Conservation (phyloP, 176 grass and related monocot species). For the Ensete glaucum region DNA sequence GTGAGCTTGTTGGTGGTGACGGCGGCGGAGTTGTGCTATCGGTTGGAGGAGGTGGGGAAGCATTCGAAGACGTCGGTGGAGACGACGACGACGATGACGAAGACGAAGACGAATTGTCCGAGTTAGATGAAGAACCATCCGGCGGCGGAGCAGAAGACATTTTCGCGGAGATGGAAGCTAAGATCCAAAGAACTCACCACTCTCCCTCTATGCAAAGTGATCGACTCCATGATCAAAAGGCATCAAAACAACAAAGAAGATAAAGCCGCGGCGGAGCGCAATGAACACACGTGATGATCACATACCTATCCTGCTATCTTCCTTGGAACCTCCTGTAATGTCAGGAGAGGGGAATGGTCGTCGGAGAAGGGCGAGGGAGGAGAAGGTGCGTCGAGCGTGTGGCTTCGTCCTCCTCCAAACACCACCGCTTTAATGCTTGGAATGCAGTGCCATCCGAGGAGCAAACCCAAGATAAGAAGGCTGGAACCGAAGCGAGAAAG, state of each 20-base stretch:
- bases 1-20: not conserved
- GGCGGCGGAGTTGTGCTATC: not conserved
- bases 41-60: conserved; percentile 11
- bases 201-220: conserved; percentile 1
- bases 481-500: not conserved
- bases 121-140: not conserved
- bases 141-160: not conserved
- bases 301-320: not conserved
- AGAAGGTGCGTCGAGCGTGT: not conserved
- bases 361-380: conserved; percentile 14
- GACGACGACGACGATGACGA: not conserved
- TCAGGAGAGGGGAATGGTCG: not conserved
- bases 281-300: too few relatives aligned
- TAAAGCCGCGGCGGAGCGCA: too few relatives aligned
- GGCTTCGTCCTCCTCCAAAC: conserved; percentile 6
- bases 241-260: not conserved
- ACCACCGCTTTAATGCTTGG: not conserved
- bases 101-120: not conserved
- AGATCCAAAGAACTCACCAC: not conserved
- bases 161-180: not conserved
- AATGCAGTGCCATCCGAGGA: not conserved
- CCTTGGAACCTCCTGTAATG: not conserved
- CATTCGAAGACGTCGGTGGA: not conserved
- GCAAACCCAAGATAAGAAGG: not conserved
- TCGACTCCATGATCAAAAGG: not conserved